phyloP scores from a whole-genome alignment of 73 alveolate species.

The Breviolum minutum region DNA sequence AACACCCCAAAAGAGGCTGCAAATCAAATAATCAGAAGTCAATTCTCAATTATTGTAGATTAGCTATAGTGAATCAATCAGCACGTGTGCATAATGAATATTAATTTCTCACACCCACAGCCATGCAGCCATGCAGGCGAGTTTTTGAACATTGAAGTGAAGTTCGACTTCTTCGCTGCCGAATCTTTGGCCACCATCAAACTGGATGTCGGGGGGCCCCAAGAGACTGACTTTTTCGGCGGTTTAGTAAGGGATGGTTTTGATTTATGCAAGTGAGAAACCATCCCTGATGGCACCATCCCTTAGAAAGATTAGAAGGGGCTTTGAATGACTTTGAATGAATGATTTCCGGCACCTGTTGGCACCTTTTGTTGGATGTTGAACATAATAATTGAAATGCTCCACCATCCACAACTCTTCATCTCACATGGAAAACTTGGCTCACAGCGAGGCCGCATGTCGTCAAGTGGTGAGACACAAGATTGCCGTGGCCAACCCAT shows the following conservation, averaged over 20 bases:
- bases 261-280: too few relatives aligned
- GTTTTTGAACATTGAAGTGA: constrained; percentile 79
- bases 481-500: constrained; percentile 84
- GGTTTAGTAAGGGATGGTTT: too few relatives aligned
- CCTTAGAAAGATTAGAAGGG: too few relatives aligned
- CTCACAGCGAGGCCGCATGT: constrained; percentile 52
- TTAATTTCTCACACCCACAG: background rate
- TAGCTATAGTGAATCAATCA: background rate
- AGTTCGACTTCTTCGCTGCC: constrained; percentile 55
- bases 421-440: too few relatives aligned
- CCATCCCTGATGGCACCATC: too few relatives aligned
- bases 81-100: background rate
- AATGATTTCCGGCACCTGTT: too few relatives aligned
- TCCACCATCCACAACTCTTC: too few relatives aligned
- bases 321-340: too few relatives aligned
- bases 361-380: too few relatives aligned
- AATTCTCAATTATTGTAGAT: background rate
- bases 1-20: background rate
- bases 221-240: background rate
- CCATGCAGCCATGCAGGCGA: constrained; percentile 18
- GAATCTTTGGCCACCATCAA: constrained; percentile 81
- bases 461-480: constrained; percentile 77
- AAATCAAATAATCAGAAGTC: background rate
- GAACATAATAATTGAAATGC: too few relatives aligned
- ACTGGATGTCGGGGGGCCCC: constrained; percentile 15